These are phyloP conservation scores for Potentilla sterilis DNA, from an alignment of 306 rosid genomes.

Conservation along the genomic window DNA sequence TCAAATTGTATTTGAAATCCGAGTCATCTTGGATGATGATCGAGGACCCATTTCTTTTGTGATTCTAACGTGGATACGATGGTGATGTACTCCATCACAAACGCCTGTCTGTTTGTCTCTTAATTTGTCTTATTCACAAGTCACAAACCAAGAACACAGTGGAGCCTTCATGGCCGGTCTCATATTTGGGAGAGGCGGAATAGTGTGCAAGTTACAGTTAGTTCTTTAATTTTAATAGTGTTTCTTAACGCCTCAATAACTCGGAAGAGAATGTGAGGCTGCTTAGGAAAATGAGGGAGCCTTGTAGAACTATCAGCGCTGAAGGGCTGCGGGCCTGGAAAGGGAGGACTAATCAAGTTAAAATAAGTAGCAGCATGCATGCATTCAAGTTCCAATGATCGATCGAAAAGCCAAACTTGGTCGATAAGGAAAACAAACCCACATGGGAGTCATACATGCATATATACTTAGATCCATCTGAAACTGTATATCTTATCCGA, in stretches of 20 bases:
- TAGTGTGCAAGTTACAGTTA: too few species aligned
- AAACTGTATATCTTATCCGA: conserved; percentile 13
- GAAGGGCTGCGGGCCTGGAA: not conserved
- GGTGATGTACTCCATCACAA: not conserved
- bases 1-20: conserved; percentile 31
- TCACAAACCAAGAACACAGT: conserved; percentile 1
- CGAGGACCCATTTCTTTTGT: conserved; percentile 15
- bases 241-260: too few species aligned
- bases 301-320: not conserved
- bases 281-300: not conserved
- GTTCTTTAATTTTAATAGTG: too few species aligned
- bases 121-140: conserved; percentile 12
- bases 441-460: conserved; percentile 51
- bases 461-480: conserved; percentile 10
- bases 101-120: conserved; percentile 13
- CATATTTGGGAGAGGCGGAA: not conserved
- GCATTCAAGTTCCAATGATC: conserved; percentile 31
- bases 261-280: not conserved
- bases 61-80: conserved; percentile 20
- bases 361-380: not conserved
- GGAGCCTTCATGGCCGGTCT: not conserved
- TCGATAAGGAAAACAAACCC: conserved; percentile 57
- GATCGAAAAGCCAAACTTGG: conserved; percentile 29
- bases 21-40: conserved; percentile 28
- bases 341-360: not conserved